A percentile compares a stretch with the other conserved stretches of the same genome.
Evolutionary conservation across 176 grass and related monocot species (phyloP).

Genomic region (Areca catechu): DNA sequence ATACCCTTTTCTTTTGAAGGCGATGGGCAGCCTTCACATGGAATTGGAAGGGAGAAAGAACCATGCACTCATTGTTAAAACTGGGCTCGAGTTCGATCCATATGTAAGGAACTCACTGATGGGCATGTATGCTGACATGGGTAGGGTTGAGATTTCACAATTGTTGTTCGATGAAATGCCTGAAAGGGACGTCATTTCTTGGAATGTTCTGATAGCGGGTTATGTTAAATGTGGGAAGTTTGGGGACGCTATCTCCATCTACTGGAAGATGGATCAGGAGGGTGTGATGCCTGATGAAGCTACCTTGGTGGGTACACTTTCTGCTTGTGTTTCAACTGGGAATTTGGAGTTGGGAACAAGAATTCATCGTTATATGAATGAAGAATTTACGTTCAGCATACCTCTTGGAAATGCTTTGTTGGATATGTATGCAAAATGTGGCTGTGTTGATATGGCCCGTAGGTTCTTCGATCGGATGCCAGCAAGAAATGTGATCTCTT

Average conservation of each 20-base stretch:
- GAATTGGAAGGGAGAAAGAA: slow-evolving; percentile 31
- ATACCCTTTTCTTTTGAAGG: slow-evolving; percentile 55
- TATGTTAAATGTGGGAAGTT: slow-evolving; percentile 34
- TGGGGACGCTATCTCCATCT: slow-evolving; percentile 21
- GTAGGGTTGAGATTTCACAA: slow-evolving; percentile 12
- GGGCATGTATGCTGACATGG: slow-evolving; percentile 41
- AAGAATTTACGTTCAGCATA: slow-evolving; percentile 28
- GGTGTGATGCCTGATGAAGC: slow-evolving; percentile 30
- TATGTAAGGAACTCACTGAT: slow-evolving; percentile 49
- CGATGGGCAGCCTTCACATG: slow-evolving; percentile 36
- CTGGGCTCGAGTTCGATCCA: slow-evolving; percentile 37
- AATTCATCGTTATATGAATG: slow-evolving; percentile 43
- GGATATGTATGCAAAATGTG: slow-evolving; percentile 58
- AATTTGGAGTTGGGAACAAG: slow-evolving; percentile 42
- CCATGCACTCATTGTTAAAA: slow-evolving; percentile 31
- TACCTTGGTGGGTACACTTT: slow-evolving; percentile 30
- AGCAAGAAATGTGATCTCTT: slow-evolving; percentile 44
- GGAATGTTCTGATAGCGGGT: slow-evolving; percentile 52
- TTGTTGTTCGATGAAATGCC: slow-evolving; percentile 54
- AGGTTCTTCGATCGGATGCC: slow-evolving; percentile 40
- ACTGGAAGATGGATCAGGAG: slow-evolving; percentile 30
- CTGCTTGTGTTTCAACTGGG: slow-evolving; percentile 32
- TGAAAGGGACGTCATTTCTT: slow-evolving; percentile 20
- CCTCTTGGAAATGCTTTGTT: slow-evolving; percentile 49
- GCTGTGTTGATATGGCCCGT: slow-evolving; percentile 31